phyloP scores from a whole-genome alignment of 352 stramenopile genomes.

The Globisporangium echinulatum region DNA sequence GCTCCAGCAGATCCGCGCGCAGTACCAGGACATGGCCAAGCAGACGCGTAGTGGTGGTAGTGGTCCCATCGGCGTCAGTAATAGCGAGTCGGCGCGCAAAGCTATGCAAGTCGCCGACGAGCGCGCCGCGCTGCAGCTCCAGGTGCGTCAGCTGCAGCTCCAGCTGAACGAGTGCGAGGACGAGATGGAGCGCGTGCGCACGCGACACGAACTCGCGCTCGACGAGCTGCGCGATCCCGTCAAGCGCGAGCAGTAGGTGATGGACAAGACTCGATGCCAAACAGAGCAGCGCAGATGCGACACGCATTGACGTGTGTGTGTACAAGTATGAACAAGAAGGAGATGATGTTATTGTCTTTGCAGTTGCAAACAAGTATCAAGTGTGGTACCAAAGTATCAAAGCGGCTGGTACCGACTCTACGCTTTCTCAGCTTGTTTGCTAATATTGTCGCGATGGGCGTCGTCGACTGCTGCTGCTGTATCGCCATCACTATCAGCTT shows the following conservation, averaged over 20 bases:
- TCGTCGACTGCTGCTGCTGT: too few species aligned
- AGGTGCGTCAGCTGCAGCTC: slow-evolving; percentile 57
- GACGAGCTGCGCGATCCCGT: slow-evolving; percentile 12
- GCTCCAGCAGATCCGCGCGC: slow-evolving; percentile 52
- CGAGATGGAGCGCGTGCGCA: slow-evolving; percentile 74
- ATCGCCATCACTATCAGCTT: neutral
- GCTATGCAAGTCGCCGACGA: slow-evolving; percentile 36
- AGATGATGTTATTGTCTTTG: too few species aligned
- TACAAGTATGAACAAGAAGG: neutral
- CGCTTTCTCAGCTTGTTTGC: too few species aligned
- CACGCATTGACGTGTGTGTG: neutral
- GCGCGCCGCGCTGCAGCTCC: slow-evolving; percentile 41
- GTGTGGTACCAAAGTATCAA: too few species aligned
- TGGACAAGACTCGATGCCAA: too few species aligned
- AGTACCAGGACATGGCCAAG: slow-evolving; percentile 43
- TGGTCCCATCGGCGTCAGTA: too few species aligned
- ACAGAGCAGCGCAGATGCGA: neutral
- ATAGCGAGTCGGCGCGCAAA: slow-evolving; percentile 20
- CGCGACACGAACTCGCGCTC: slow-evolving; percentile 29
- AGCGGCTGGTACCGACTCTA: too few species aligned
- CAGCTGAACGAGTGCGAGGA: slow-evolving; percentile 74
- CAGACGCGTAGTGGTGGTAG: slow-evolving; percentile 10
- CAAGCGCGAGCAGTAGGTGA: slow-evolving; percentile 2
- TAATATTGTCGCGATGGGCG: too few species aligned
- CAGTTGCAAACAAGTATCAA: too few species aligned